Base-by-base conservation (phyloP, 805 yeast genomes). In the Nadsonia fulvescens region DNA sequence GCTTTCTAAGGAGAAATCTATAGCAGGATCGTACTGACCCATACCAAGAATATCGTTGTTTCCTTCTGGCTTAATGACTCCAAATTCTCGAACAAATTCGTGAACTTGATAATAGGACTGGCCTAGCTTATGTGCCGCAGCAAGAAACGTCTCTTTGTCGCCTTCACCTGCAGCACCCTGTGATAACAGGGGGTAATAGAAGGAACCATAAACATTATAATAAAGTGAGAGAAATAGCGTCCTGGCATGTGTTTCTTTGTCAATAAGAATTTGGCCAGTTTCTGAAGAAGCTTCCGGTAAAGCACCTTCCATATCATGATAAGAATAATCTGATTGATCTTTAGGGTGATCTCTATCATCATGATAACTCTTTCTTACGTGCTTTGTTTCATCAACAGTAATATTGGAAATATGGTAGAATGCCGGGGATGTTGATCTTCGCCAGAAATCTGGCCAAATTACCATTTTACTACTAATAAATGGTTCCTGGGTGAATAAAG, bases 391-490 rank as follows among this genome's bases (percentile, higher is more conserved):
- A 14, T 63, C 59, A 2, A 68, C 52, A 25, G 51, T 37, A 8
- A 68, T 53, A 2, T 68, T 76, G 0, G 78, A 78, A 36, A 79
- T 69, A 15, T 66, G 63, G 47, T 74, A 79, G 39, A 63, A 73
- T 19, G 52, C 51, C 5, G 93, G 92, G 1, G 77, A 65, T 1
- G 83, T 76, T 5, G 83, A 70, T 36, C 93, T 61, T 46, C 72
- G 65, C 93, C 93, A 79, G 47, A 70, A 79, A 48, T 79, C 93
- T 2, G 92, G 91, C 86, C 91, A 79, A 14, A 69, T 46, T 14
- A 70, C 49, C 44, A 66, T 49, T 31, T 71, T 66, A 32, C 56
- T 50, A 8, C 57, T 45, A 10, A 40, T 35, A 48, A 63, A 78
- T 1, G 78, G 70, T 23, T 68, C 66, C 8, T 61, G 47, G 4